phyloP scores from a whole-genome alignment of 1,139 yeast species.

The Kurtzmaniella natalensis region DNA sequence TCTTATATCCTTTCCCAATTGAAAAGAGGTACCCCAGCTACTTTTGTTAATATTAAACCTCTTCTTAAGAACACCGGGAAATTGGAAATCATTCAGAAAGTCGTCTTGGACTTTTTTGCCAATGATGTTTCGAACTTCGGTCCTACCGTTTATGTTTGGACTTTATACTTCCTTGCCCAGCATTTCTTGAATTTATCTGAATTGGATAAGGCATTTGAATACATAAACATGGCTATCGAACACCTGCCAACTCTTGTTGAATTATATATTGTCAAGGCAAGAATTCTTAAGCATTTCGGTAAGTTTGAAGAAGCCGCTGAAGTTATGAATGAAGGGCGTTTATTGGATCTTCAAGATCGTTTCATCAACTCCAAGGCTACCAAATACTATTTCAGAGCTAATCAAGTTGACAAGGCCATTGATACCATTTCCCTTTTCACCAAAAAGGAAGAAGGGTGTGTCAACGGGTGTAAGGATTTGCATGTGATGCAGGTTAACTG shows the following conservation, averaged over 20 bases:
- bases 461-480: slow-evolving; percentile 81
- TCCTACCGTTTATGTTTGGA: slow-evolving; percentile 69
- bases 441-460: slow-evolving; percentile 66
- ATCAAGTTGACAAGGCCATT: slow-evolving; percentile 70
- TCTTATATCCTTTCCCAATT: slow-evolving; percentile 60
- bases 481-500: slow-evolving; percentile 90
- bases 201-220: slow-evolving; percentile 47
- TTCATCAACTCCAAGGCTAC: slow-evolving; percentile 87
- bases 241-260: slow-evolving; percentile 86
- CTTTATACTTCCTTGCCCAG: slow-evolving; percentile 75
- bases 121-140: slow-evolving; percentile 23
- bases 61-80: slow-evolving; percentile 56
- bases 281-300: slow-evolving; percentile 72
- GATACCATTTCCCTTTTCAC: slow-evolving; percentile 77
- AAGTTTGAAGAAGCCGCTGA: slow-evolving; percentile 58
- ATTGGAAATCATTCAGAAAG: slow-evolving; percentile 43
- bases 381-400: slow-evolving; percentile 80
- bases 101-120: slow-evolving; percentile 48
- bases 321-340: slow-evolving; percentile 66
- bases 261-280: slow-evolving; percentile 72
- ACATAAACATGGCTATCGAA: slow-evolving; percentile 57
- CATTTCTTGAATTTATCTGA: slow-evolving; percentile 61
- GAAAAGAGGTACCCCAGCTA: slow-evolving; percentile 82
- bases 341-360: slow-evolving; percentile 82
- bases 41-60: slow-evolving; percentile 82